Evolutionary conservation across 148 eudicot genomes (phyloP), one percentile per base, ranked within the genome.

Genomic region (Vaccinium myrtillus): DNA sequence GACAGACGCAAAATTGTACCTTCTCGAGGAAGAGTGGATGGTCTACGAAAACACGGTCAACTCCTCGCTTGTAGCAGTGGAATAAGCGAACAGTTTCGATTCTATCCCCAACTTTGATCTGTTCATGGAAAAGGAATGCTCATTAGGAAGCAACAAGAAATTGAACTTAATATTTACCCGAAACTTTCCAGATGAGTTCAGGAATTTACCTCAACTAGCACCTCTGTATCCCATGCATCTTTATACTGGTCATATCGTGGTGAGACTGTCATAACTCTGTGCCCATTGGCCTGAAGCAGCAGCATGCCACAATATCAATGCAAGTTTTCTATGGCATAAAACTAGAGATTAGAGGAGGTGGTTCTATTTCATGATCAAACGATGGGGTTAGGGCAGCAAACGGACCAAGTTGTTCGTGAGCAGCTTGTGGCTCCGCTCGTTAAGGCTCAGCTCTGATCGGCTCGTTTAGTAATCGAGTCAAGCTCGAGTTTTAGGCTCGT

Each of bases 151-250:
- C 7, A 69, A 75, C 5, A 21, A 43, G 12, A 43, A 46, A 75
- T 19, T 43, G 50, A 19, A 46, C 46, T 9, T 2, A 43, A 13
- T 43, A 13, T 43, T 6, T 75, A 46, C 12, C 13, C 3, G 9
- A 43, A 75, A n/a, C 78, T 74, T 75, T 43, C 46, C 53, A 75
- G 23, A 18, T 9, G n/a, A 75, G 12, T 46, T 43, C 6, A 1
- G 50, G 83, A 81, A 54, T 30, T 56, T 88, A 95, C 98, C 93
- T 95, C 91, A 82, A 90, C 85, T 13, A 65, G 15, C 46, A 92
- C 98, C 83, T 88, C 80, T 32, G 98, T 95, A 81, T 95, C 98
- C 98, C 98, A 95, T 70, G 93, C 95, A 91, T 95, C 98, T 85
- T 88, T 91, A 83, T 95, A 95, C 82, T 95, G 98, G 79, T 95